A percentile compares a stretch with the other conserved stretches of the same genome.
Evolutionary conservation across 2,329 filamentous ascomycete species (phyloP).

Genomic region (Cryphonectria carpinicola): DNA sequence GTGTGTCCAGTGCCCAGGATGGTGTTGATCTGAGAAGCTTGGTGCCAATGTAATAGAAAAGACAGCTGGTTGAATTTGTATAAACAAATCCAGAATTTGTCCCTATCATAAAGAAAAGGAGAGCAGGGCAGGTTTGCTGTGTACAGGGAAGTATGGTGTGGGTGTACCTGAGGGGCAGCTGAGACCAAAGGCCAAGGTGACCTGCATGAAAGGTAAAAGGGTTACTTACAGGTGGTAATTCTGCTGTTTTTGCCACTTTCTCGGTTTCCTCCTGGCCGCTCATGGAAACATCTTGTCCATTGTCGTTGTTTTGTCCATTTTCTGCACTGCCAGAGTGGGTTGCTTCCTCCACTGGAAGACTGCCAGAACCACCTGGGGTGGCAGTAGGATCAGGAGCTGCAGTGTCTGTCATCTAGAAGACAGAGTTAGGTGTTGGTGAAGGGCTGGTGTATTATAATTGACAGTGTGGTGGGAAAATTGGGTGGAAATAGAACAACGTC

Average conservation of each 20-base stretch:
- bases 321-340: background rate
- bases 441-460: background rate
- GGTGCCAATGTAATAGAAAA: background rate
- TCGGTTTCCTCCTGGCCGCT: conserved; percentile 17
- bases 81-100: background rate
- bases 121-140: background rate
- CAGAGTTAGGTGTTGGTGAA: background rate
- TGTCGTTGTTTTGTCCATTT: conserved; percentile 8
- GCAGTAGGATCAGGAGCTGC: conserved; percentile 12
- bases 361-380: conserved; percentile 9
- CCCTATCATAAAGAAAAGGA: background rate
- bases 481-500: no score
- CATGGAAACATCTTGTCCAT: conserved; percentile 23
- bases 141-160: background rate
- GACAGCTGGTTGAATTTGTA: background rate
- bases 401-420: conserved; percentile 20
- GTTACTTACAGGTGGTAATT: conserved; percentile 12
- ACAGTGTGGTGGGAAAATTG: background rate
- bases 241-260: conserved; percentile 16
- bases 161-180: background rate
- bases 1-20: background rate
- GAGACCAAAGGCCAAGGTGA: background rate
- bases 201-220: background rate
- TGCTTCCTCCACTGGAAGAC: background rate
- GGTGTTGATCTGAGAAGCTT: background rate